Conservation (phyloP, 1,139 yeast species). For the Wickerhamiella pararugosa region DNA sequence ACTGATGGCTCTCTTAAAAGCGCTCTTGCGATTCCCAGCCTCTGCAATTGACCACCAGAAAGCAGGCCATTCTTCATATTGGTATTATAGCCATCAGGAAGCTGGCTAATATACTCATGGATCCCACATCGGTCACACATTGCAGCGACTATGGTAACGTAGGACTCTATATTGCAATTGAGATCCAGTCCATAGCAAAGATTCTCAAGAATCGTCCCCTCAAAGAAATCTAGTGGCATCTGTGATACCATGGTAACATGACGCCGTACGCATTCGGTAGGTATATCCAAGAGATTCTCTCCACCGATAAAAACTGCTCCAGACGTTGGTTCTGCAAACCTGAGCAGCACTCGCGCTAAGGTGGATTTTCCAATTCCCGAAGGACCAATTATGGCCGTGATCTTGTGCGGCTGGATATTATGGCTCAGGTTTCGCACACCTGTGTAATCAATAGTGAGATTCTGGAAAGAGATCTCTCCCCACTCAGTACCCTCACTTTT, state of each 20-base stretch:
- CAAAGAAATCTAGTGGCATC: slow-evolving; percentile 56
- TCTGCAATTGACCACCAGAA: slow-evolving; percentile 79
- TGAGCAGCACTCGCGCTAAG: slow-evolving; percentile 47
- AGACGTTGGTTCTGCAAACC: slow-evolving; percentile 41
- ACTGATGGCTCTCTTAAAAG: slow-evolving; percentile 43
- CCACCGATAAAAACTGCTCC: slow-evolving; percentile 58
- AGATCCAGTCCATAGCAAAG: slow-evolving; percentile 42
- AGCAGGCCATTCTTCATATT: slow-evolving; percentile 28
- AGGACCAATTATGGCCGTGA: slow-evolving; percentile 76
- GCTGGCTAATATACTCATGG: slow-evolving; percentile 22
- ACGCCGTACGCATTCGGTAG: slow-evolving; percentile 47
- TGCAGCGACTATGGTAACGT: slow-evolving; percentile 9
- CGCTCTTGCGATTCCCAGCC: slow-evolving; percentile 77
- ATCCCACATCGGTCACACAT: slow-evolving; percentile 22
- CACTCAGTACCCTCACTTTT: slow-evolving; percentile 6
- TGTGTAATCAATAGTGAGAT: slow-evolving; percentile 7
- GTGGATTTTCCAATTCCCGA: slow-evolving; percentile 89
- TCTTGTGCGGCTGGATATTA: slow-evolving; percentile 43
- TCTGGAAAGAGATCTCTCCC: slow-evolving; percentile 8
- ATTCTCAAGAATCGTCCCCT: slow-evolving; percentile 66
- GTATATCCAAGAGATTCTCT: slow-evolving; percentile 39
- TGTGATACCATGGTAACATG: slow-evolving; percentile 72
- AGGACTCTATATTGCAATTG: slow-evolving; percentile 27
- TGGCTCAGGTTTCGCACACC: slow-evolving; percentile 24
- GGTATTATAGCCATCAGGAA: slow-evolving; percentile 31